Evolutionary conservation across 768 basidiomycete genomes (phyloP).

Genomic region (Rhodosporidiobolus odoratus): DNA sequence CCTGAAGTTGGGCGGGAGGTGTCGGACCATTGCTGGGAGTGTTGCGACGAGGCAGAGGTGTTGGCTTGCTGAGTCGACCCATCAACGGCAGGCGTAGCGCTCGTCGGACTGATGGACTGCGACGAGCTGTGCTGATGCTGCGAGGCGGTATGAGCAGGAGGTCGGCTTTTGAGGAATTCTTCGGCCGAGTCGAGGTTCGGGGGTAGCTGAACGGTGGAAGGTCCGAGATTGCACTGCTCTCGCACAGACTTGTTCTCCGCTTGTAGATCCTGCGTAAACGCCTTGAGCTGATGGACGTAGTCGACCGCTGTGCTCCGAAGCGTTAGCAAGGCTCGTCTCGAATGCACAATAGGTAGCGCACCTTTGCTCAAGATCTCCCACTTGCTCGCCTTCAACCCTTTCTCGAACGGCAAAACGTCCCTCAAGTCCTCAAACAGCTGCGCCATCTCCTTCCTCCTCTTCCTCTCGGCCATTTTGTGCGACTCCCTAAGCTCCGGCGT

Average conservation of each 20-base stretch:
- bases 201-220: not conserved
- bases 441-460: slow-evolving; percentile 98
- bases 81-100: too few species aligned
- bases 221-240: slow-evolving; percentile 27
- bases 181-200: not conserved
- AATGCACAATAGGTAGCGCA: slow-evolving; percentile 45
- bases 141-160: not conserved
- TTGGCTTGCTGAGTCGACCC: too few species aligned
- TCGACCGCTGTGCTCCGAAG: slow-evolving; percentile 33
- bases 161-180: not conserved
- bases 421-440: slow-evolving; percentile 94
- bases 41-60: not conserved
- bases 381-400: slow-evolving; percentile 91
- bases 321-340: not conserved
- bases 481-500: slow-evolving; percentile 90
- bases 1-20: not conserved
- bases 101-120: slow-evolving; percentile 3
- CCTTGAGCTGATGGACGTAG: slow-evolving; percentile 35
- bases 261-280: slow-evolving; percentile 19
- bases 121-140: not conserved
- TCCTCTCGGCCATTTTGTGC: slow-evolving; percentile 95
- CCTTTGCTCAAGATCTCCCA: slow-evolving; percentile 99
- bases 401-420: slow-evolving; percentile 84
- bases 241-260: slow-evolving; percentile 29
- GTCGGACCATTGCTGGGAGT: not conserved